A percentile compares a stretch with the other conserved stretches of the same genome.
phyloP scores from a whole-genome alignment of 768 basidiomycete genomes.

The Boletus sp. region DNA sequence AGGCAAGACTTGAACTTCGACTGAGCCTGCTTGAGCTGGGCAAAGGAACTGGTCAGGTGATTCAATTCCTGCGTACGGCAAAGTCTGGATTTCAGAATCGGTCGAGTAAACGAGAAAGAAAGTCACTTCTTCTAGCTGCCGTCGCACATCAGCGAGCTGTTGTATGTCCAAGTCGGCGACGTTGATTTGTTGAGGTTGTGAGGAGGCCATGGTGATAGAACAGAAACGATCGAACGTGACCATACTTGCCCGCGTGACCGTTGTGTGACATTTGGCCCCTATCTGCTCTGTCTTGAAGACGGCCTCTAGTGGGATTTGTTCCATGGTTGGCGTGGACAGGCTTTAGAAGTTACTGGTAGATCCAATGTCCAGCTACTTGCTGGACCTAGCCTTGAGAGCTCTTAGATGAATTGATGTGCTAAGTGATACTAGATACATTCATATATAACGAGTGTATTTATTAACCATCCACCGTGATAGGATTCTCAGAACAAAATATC shows the following conservation, averaged over 20 bases:
- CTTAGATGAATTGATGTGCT: not conserved
- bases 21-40: slow-evolving; percentile 90
- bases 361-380: not conserved
- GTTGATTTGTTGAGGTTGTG: slow-evolving; percentile 67
- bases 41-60: slow-evolving; percentile 88
- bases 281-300: not conserved
- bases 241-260: not conserved
- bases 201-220: slow-evolving; percentile 32
- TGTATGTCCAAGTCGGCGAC: slow-evolving; percentile 79
- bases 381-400: too few species aligned
- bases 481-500: not conserved
- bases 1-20: slow-evolving; percentile 87
- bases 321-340: not conserved
- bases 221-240: slow-evolving; percentile 8
- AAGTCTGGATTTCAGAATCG: not conserved
- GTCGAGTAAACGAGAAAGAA: not conserved
- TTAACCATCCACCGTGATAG: not conserved
- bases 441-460: not conserved
- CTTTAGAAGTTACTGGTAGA: not conserved
- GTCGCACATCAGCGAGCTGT: slow-evolving; percentile 85
- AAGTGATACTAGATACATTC: not conserved
- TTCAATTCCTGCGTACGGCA: slow-evolving; percentile 68
- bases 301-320: too few species aligned
- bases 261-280: slow-evolving; percentile 11
- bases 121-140: slow-evolving; percentile 85